Conservation (phyloP, 371 early-diverging fungal species). For the Encephalitozoon intestinalis region DNA sequence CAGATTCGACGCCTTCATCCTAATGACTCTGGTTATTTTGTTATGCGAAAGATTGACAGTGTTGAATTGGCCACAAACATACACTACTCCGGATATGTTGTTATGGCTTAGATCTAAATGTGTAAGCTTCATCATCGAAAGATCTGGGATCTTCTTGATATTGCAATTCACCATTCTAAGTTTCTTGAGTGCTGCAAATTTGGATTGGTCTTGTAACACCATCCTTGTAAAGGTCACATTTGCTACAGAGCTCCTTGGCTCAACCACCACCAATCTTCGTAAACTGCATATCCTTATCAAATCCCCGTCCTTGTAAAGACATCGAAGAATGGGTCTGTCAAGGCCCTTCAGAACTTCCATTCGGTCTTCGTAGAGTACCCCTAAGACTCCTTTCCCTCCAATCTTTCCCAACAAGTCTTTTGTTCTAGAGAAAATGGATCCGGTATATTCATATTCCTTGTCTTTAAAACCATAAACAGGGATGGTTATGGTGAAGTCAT, state of each 20-base stretch:
- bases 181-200: not conserved
- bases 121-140: not conserved
- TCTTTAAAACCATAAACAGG: not conserved
- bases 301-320: not conserved
- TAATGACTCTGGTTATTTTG: not conserved
- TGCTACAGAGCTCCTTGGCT: not conserved
- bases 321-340: not conserved
- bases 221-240: not conserved
- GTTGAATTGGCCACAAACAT: not conserved
- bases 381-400: not conserved
- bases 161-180: not conserved
- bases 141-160: not conserved
- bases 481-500: not conserved
- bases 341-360: not conserved
- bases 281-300: not conserved
- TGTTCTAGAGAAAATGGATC: not conserved
- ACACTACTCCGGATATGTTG: not conserved
- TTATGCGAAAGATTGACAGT: not conserved
- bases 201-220: not conserved
- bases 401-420: not conserved
- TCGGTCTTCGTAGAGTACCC: not conserved
- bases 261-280: not conserved
- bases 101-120: not conserved
- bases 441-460: not conserved
- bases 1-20: not conserved